Percentiles rank a stretch among this genome's conserved stretches.
phyloP scores from a whole-genome alignment of 2,329 filamentous ascomycete genomes.

The Ophiognomonia clavigignenti-juglandacearum region DNA sequence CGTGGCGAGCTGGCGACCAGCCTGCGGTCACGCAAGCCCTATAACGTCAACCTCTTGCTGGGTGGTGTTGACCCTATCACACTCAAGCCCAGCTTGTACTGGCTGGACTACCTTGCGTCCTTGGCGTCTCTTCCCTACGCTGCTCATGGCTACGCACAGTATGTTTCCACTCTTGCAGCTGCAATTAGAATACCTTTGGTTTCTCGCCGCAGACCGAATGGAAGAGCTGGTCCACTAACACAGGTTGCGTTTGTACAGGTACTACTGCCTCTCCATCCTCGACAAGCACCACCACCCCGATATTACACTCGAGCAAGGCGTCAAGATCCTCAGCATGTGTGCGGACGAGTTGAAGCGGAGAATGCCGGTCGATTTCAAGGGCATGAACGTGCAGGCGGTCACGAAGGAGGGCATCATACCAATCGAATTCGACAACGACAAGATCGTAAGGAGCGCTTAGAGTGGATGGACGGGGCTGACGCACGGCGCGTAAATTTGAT shows the following conservation, averaged over 20 bases:
- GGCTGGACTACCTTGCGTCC: constrained; percentile 94
- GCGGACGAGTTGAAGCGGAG: constrained; percentile 95
- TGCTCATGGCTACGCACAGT: constrained; percentile 97
- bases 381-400: constrained; percentile 87
- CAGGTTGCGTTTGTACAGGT: constrained; percentile 43
- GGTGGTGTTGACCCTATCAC: constrained; percentile 92
- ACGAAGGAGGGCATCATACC: constrained; percentile 90
- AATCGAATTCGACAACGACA: constrained; percentile 79
- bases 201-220: background rate
- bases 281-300: constrained; percentile 98
- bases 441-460: constrained; percentile 59
- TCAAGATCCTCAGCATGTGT: constrained; percentile 91
- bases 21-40: constrained; percentile 86
- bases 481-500: constrained; percentile 7
- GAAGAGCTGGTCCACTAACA: constrained; percentile 21
- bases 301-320: constrained; percentile 80
- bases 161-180: constrained; percentile 41
- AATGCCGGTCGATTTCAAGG: constrained; percentile 98
- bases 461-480: constrained; percentile 4
- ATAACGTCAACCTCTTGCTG: constrained; percentile 93
- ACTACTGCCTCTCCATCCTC: constrained; percentile 95
- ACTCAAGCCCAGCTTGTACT: constrained; percentile 87
- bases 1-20: constrained; percentile 88
- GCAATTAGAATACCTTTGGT: too few species aligned
- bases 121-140: constrained; percentile 88